Evolutionary conservation across 176 grass and related monocot species (phyloP).

Genomic region (Elymus sibiricus): DNA sequence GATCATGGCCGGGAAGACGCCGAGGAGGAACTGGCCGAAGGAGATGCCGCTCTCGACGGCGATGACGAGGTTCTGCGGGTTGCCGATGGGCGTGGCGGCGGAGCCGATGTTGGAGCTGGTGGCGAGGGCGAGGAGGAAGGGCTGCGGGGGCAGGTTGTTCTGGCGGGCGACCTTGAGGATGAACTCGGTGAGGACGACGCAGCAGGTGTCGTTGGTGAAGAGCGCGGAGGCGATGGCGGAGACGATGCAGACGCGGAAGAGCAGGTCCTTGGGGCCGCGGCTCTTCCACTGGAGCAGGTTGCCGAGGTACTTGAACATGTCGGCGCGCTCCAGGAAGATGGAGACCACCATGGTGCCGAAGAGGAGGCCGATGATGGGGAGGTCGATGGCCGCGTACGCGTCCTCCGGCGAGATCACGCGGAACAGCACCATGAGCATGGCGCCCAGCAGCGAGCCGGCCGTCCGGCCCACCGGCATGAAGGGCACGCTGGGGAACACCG

Average conservation of each 20-base stretch:
- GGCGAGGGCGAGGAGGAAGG: slow-evolving; percentile 58
- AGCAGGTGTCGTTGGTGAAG: slow-evolving; percentile 82
- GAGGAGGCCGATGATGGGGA: slow-evolving; percentile 71
- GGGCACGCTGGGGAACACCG: slow-evolving; percentile 72
- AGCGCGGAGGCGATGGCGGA: slow-evolving; percentile 60
- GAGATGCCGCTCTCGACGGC: slow-evolving; percentile 67
- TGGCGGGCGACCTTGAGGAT: slow-evolving; percentile 76
- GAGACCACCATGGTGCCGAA: slow-evolving; percentile 78
- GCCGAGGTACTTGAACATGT: slow-evolving; percentile 72
- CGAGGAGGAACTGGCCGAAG: slow-evolving; percentile 56
- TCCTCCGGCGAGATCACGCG: slow-evolving; percentile 61
- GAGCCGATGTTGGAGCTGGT: slow-evolving; percentile 78
- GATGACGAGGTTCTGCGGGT: slow-evolving; percentile 84
- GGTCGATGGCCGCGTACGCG: slow-evolving; percentile 66
- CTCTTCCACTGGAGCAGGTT: slow-evolving; percentile 69
- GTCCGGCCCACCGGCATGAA: slow-evolving; percentile 77
- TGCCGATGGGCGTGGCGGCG: slow-evolving; percentile 66
- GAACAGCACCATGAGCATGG: slow-evolving; percentile 81
- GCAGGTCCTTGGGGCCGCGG: slow-evolving; percentile 66
- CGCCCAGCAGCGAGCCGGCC: slow-evolving; percentile 71
- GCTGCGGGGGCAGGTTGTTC: slow-evolving; percentile 80
- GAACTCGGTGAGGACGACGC: slow-evolving; percentile 85
- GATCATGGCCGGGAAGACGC: slow-evolving; percentile 62
- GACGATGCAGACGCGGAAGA: slow-evolving; percentile 66
- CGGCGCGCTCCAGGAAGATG: slow-evolving; percentile 72